These are phyloP conservation scores for Pichiaceae sp. DNA, from an alignment of 1,139 yeast genomes.

Conservation along the genomic window DNA sequence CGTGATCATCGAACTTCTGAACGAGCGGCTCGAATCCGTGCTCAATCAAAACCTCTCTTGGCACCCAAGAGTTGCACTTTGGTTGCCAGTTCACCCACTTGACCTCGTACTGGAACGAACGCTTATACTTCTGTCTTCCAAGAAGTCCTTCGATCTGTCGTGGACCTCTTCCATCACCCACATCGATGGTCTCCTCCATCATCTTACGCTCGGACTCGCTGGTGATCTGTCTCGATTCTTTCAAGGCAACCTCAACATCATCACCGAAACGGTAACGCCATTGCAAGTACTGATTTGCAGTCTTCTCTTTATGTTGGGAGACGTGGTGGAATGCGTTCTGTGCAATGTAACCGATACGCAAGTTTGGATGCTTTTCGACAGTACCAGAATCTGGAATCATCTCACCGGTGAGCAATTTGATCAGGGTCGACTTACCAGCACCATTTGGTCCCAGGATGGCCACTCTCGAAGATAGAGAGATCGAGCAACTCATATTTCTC, in stretches of 20 bases:
- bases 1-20: conserved; percentile 95
- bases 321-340: conserved; percentile 98
- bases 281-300: conserved; percentile 94
- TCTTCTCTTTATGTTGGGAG: conserved; percentile 93
- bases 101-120: conserved; percentile 92
- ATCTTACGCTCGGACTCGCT: conserved; percentile 68
- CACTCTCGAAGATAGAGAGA: conserved; percentile 88
- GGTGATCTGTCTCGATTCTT: conserved; percentile 84
- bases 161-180: conserved; percentile 83
- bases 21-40: conserved; percentile 83
- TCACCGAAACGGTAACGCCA: conserved; percentile 98
- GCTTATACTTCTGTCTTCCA: conserved; percentile 95
- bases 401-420: conserved; percentile 89
- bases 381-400: conserved; percentile 77
- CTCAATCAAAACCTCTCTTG: conserved; percentile 70
- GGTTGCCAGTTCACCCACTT: conserved; percentile 95
- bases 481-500: conserved; percentile 70
- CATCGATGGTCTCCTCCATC: conserved; percentile 71
- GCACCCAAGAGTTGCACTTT: conserved; percentile 87
- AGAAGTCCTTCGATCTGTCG: conserved; percentile 88
- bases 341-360: conserved; percentile 97
- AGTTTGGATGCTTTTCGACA: conserved; percentile 95
- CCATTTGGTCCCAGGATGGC: conserved; percentile 98
- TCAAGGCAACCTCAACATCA: conserved; percentile 91
- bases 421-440: conserved; percentile 96